A percentile compares a stretch with the other conserved stretches of the same genome.
Evolutionary conservation across 768 basidiomycete species (phyloP).

Genomic region (Mycena haematopus): DNA sequence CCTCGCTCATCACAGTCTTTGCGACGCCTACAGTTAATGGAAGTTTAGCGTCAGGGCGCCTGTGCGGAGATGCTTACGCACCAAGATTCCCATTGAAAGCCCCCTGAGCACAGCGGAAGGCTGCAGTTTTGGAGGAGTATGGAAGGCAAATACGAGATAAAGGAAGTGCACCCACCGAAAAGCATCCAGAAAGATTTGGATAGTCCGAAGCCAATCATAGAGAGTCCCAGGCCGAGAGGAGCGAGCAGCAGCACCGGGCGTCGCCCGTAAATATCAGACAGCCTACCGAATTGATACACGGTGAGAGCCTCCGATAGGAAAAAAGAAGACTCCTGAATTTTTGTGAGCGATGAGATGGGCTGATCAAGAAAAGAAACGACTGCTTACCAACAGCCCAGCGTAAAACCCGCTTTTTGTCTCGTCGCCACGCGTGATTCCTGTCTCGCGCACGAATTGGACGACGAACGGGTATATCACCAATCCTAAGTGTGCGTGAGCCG

Average conservation of each 20-base stretch:
- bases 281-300: slow-evolving; percentile 42
- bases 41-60: no score
- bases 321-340: slow-evolving; percentile 43
- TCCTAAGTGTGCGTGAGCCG: background rate
- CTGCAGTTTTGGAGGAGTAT: no score
- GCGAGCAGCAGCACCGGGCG: slow-evolving; percentile 42
- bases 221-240: slow-evolving; percentile 39
- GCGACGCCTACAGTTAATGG: background rate
- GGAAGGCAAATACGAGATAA: no score
- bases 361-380: no score
- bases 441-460: slow-evolving; percentile 12
- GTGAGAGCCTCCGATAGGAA: slow-evolving; percentile 41
- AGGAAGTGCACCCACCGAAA: no score
- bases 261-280: slow-evolving; percentile 45
- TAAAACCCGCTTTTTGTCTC: slow-evolving; percentile 21
- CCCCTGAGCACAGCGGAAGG: slow-evolving; percentile 44
- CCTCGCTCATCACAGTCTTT: slow-evolving; percentile 22
- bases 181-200: slow-evolving; percentile 27
- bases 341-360: background rate
- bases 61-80: background rate
- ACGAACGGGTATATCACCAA: slow-evolving; percentile 24
- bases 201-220: slow-evolving; percentile 44
- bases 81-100: slow-evolving; percentile 48
- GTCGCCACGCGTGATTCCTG: slow-evolving; percentile 18
- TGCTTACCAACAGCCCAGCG: slow-evolving; percentile 16